These are phyloP conservation scores for Fusarium mexicanum DNA, from an alignment of 2,329 filamentous ascomycete genomes.

Conservation along the genomic window DNA sequence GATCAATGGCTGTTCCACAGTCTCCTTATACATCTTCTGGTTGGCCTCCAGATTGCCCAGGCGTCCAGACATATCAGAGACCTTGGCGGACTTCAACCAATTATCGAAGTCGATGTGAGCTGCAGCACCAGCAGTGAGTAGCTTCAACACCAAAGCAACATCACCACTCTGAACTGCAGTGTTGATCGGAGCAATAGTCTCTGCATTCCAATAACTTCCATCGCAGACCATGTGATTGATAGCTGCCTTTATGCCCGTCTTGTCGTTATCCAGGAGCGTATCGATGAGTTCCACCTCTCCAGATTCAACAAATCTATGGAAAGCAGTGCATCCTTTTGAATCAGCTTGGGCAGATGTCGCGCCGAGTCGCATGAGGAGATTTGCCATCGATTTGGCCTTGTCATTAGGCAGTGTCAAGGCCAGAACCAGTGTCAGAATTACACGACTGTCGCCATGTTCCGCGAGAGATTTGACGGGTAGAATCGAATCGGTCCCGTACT, in stretches of 20 bases:
- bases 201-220: conserved; percentile 46
- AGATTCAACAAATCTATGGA: conserved; percentile 71
- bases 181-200: conserved; percentile 62
- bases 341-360: conserved; percentile 80
- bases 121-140: conserved; percentile 72
- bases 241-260: conserved; percentile 67
- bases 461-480: conserved; percentile 75
- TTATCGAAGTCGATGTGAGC: conserved; percentile 69
- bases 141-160: conserved; percentile 61
- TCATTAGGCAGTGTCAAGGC: conserved; percentile 70
- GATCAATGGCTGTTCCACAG: conserved; percentile 72
- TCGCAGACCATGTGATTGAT: conserved; percentile 70
- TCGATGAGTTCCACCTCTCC: conserved; percentile 60
- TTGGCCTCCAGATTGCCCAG: conserved; percentile 59
- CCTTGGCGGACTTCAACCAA: conserved; percentile 68
- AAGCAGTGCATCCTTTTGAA: conserved; percentile 67
- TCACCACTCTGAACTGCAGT: conserved; percentile 67
- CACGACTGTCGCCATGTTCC: conserved; percentile 61
- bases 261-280: conserved; percentile 64
- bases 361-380: conserved; percentile 73
- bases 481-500: conserved; percentile 81
- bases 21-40: conserved; percentile 56
- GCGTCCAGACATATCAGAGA: conserved; percentile 48
- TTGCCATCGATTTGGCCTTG: conserved; percentile 71
- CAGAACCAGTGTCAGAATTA: conserved; percentile 76